These are phyloP conservation scores for Lactarius akahatsu DNA, from an alignment of 768 basidiomycete genomes.

Conservation along the genomic window DNA sequence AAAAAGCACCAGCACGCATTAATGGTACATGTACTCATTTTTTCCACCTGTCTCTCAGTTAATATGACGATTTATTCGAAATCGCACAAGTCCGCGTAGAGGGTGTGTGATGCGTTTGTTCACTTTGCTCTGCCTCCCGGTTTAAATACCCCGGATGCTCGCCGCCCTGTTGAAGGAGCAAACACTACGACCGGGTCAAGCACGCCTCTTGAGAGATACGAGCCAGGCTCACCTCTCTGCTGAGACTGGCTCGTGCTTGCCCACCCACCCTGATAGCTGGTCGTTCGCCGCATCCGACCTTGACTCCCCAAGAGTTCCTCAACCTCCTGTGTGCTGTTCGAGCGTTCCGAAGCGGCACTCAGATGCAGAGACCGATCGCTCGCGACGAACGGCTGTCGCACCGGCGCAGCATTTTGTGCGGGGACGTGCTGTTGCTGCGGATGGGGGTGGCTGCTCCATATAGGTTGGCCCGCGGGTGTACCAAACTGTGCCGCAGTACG, in stretches of 20 bases:
- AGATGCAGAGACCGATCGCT: constrained; percentile 50
- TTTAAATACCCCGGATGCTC: constrained; percentile 45
- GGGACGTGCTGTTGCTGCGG: constrained; percentile 1
- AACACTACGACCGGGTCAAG: constrained; percentile 39
- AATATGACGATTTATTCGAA: neutral
- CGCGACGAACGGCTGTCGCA: constrained; percentile 41
- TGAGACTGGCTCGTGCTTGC: constrained; percentile 13
- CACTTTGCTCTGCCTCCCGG: constrained; percentile 36
- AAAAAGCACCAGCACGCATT: constrained; percentile 11
- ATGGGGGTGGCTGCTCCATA: constrained; percentile 15
- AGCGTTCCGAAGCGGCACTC: constrained; percentile 19
- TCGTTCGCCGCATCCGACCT: constrained; percentile 17
- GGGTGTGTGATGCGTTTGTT: neutral
- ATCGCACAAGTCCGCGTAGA: neutral
- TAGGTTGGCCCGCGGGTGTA: constrained; percentile 3
- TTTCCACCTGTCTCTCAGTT: neutral
- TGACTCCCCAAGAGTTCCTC: constrained; percentile 54
- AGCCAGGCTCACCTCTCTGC: constrained; percentile 18
- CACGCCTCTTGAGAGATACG: neutral
- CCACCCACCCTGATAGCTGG: constrained; percentile 19
- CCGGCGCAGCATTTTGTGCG: constrained; percentile 16
- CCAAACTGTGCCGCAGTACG: constrained; percentile 15
- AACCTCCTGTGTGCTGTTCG: constrained; percentile 71
- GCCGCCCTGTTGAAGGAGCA: constrained; percentile 40
- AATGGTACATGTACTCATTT: constrained; percentile 21